phyloP scores from a whole-genome alignment of 192 early-diverging fungal species.

The Coemansia sp. region DNA sequence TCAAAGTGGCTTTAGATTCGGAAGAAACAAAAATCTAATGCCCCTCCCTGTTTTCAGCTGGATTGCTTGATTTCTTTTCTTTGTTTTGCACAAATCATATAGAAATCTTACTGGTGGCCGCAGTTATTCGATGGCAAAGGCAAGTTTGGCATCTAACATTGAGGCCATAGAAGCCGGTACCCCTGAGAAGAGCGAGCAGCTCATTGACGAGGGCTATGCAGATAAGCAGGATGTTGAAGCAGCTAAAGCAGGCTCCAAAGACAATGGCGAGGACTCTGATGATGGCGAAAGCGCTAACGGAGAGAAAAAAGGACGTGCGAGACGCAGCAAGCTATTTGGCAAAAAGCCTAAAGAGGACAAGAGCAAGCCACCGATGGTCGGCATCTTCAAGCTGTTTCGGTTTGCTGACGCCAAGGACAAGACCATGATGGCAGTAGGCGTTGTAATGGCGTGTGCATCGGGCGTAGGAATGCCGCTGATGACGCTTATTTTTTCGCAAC shows the following conservation, averaged over 20 bases:
- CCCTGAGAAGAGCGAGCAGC: background rate
- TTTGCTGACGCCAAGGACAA: conserved; percentile 64
- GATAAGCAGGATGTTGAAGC: background rate
- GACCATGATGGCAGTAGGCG: conserved; percentile 54
- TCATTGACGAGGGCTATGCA: background rate
- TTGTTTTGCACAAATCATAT: no score
- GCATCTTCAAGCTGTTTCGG: conserved; percentile 63
- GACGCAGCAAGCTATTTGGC: background rate
- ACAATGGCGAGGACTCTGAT: background rate
- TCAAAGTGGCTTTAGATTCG: no score
- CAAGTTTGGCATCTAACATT: no score
- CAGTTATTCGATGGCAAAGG: no score
- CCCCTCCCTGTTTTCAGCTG: no score
- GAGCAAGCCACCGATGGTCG: conserved; percentile 52
- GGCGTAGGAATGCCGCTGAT: conserved; percentile 53
- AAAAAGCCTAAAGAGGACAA: conserved; percentile 14
- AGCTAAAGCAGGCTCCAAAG: background rate
- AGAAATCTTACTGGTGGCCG: no score
- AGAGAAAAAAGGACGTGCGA: background rate
- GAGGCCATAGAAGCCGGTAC: background rate
- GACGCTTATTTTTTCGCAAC: conserved; percentile 47
- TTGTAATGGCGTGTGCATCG: conserved; percentile 30
- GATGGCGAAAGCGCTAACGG: background rate
- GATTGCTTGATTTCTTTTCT: no score
- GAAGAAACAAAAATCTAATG: no score